Evolutionary conservation across 495 filamentous ascomycete species (phyloP), one percentile per base, ranked within the genome.

Genomic region (Lindgomyces ingoldianus): DNA sequence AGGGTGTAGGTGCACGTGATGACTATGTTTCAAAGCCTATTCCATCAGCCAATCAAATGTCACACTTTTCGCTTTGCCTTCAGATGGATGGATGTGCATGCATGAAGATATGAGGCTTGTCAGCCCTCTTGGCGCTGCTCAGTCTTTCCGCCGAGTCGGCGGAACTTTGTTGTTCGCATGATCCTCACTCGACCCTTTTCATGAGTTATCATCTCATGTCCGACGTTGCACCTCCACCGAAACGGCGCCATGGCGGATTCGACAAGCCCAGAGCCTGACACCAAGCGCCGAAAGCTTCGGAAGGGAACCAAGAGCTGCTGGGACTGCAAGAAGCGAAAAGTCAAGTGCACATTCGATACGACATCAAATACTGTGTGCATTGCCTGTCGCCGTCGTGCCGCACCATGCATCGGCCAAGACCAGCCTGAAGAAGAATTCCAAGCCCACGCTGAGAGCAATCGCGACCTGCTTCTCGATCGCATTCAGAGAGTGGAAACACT

Each of bases 221-320:
- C 19, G 11, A 14, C 45, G 6, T 48, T 22, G 19, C 45, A 48
- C 19, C 45, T 48, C 45, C 45, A 48, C 45, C 45, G 45, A 48
- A 22, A 48, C 45, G 45, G 19, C 19, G 45, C 45, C 11, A 8
- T 6, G 10, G 18, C 45, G 8, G 11, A 48, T 48, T 22, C 19
- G 21, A 14, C 45, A 22, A 48, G 45, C 45, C 45, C 45, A 22
- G 45, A 48, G 45, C 33, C 48, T 51, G 21, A 25, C 12, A 8
- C 22, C 9, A 51, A 51, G 22, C 48, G 48, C 14, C 11, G 48
- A 11, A 51, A 29, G n/a, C 14, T 51, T 51, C 48, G 48, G 4
- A 51, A 51, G 48, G 48, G 48, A 51, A 51, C 48, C 22, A 22
- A 11, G 22, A 51, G 48, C 48, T 51, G 48, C 48, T 51, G 48